Evolutionary conservation across 2,329 filamentous ascomycete genomes (phyloP).

Genomic region (Sphaceloma murrayae): DNA sequence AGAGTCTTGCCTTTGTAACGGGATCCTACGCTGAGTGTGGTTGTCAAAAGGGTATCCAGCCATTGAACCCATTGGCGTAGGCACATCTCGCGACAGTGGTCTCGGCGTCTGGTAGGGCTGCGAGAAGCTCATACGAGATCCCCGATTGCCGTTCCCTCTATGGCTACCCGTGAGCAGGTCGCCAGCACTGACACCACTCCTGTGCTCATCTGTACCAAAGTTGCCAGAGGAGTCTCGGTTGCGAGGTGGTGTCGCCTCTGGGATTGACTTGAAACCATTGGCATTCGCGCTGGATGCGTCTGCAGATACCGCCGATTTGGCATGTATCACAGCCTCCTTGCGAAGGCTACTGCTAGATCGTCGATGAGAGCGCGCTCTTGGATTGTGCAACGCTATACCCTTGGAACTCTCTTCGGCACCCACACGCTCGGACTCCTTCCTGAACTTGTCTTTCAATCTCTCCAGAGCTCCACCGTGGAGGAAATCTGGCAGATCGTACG

Average conservation of each 20-base stretch:
- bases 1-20: slow-evolving; percentile 64
- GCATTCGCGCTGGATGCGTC: background rate
- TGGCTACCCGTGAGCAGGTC: slow-evolving; percentile 75
- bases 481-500: slow-evolving; percentile 83
- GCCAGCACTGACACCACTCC: slow-evolving; percentile 42
- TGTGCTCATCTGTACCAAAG: slow-evolving; percentile 21
- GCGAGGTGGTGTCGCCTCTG: slow-evolving; percentile 17
- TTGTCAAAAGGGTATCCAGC: slow-evolving; percentile 34
- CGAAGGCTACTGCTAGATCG: slow-evolving; percentile 65
- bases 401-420: slow-evolving; percentile 75
- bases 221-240: slow-evolving; percentile 9
- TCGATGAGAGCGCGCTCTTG: slow-evolving; percentile 53
- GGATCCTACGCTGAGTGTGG: slow-evolving; percentile 28
- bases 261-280: background rate
- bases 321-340: slow-evolving; percentile 69
- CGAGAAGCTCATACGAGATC: slow-evolving; percentile 37
- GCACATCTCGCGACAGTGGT: slow-evolving; percentile 30
- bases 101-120: slow-evolving; percentile 38
- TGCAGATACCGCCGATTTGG: slow-evolving; percentile 38
- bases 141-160: slow-evolving; percentile 49
- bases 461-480: slow-evolving; percentile 73
- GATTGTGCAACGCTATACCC: slow-evolving; percentile 90
- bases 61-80: slow-evolving; percentile 38
- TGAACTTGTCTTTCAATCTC: slow-evolving; percentile 85
- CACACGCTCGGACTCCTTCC: slow-evolving; percentile 64